Percentiles rank a stretch among this genome's conserved stretches.
phyloP scores from a whole-genome alignment of 2,329 filamentous ascomycete species.

The Falciphora oryzae region DNA sequence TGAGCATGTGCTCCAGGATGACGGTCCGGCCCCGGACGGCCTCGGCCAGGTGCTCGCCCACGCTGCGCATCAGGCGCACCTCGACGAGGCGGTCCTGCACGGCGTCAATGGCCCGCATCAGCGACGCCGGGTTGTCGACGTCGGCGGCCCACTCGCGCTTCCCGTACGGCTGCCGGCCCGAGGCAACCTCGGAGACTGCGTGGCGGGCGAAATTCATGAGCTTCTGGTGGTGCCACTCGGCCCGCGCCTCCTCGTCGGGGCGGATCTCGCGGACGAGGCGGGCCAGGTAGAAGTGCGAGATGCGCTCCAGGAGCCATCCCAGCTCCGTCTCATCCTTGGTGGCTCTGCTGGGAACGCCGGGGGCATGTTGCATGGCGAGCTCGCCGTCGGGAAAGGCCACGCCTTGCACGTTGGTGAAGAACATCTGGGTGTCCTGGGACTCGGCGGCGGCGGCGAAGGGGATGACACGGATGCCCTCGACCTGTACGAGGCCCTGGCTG shows the following conservation, averaged over 20 bases:
- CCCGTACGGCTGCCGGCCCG: neutral
- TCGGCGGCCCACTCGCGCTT: neutral
- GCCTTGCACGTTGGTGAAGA: neutral
- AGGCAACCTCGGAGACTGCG: neutral
- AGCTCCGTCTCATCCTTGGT: neutral
- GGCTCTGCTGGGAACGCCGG: neutral
- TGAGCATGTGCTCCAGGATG: constrained; percentile 27
- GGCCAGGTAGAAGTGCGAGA: constrained; percentile 3
- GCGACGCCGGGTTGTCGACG: neutral
- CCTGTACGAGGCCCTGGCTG: neutral
- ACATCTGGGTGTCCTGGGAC: constrained; percentile 1
- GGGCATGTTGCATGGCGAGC: neutral
- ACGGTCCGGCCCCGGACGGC: constrained; percentile 13
- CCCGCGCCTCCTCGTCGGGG: neutral
- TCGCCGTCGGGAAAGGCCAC: neutral
- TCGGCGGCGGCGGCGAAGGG: constrained; percentile 3
- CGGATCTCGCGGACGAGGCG: neutral
- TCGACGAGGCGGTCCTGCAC: constrained; percentile 12
- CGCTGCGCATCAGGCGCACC: constrained; percentile 14
- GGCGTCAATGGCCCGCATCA: neutral
- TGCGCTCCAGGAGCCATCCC: constrained; percentile 4
- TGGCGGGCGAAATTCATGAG: constrained; percentile 1
- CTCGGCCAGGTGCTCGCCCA: constrained; percentile 12
- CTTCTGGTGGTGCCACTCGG: constrained; percentile 5
- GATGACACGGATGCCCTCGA: neutral